Evolutionary conservation across 768 basidiomycete genomes (phyloP), one percentile per base, ranked within the genome.

Genomic region (Phaeolepiota aurea): DNA sequence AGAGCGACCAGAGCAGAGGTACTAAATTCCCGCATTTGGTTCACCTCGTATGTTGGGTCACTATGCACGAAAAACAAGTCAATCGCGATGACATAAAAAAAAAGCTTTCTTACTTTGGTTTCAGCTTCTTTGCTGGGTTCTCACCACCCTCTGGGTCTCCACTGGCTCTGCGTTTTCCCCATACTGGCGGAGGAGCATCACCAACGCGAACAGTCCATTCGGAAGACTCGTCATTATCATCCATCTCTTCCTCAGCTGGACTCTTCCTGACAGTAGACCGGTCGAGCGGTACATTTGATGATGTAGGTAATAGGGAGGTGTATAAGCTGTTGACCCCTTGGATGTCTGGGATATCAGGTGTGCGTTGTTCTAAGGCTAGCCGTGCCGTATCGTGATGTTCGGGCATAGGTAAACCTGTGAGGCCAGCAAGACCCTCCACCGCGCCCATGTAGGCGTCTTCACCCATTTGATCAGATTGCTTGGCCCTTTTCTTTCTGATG

Each of bases 161-260:
- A 19, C 54, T 58, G 15, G 61, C 54, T 45, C 71, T 77, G 21
- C 79, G 66, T 54, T 86, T 85, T 2, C 68, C 77, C 86, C 87
- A 88, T 14, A 59, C 18, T 1, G 87, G 87, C 11, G 79, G 78
- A 14, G 79, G 69, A 13, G 65, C 72, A 48, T 72, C 62, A 2
- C 85, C 82, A 31, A 82, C 65, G 37, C 70, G 72, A 21, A 87
- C 68, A 32, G 64, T 66, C 86, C 87, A 89, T 38, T 80, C 82
- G 20, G 59, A 56, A n/a, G 65, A 72, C 20, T 79, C 69, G 20
- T 72, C 66, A 14, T 54, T 55, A 32, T 79, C 81, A 20, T 76
- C 79, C 68, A 79, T 71, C 57, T 84, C 82, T 52, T 83, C 81
- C 54, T 81, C 76, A 2, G 70, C 71, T 1, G 76, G 74, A 43